phyloP scores from a whole-genome alignment of 139 green algal species.

The Chlamydomonas sp. region DNA sequence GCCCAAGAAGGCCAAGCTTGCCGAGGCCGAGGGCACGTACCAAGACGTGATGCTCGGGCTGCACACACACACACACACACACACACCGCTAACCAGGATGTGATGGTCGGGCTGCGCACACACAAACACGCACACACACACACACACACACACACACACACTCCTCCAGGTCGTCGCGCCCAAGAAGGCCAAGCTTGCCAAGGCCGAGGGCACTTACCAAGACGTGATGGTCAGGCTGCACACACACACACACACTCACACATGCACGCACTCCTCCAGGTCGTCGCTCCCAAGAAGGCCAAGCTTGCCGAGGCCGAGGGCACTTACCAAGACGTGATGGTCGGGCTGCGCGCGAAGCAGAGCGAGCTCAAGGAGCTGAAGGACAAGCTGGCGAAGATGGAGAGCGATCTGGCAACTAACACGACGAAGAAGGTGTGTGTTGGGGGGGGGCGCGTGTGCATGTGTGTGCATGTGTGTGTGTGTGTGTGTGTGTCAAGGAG shows the following conservation, averaged over 20 bases:
- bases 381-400: conserved; percentile 65
- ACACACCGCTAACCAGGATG: no score
- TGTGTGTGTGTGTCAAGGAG: no score
- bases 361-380: conserved; percentile 43
- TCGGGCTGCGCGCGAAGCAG: conserved; percentile 58
- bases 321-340: conserved; percentile 52
- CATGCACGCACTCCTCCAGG: no score
- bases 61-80: no score
- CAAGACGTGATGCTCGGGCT: conserved; percentile 57
- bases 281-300: conserved; percentile 67
- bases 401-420: conserved; percentile 52
- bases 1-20: conserved; percentile 65
- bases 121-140: no score
- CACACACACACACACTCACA: no score
- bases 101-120: no score
- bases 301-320: conserved; percentile 61
- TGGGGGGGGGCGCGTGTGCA: conserved; percentile 48
- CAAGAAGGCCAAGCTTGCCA: no score
- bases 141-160: no score
- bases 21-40: conserved; percentile 56
- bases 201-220: no score
- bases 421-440: conserved; percentile 60
- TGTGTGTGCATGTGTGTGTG: neutral
- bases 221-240: no score
- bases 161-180: no score